Percentiles rank a stretch among this genome's conserved stretches.
These are phyloP conservation scores for Astrothelium macrocarpum DNA, from an alignment of 495 filamentous ascomycete genomes.

Conservation along the genomic window DNA sequence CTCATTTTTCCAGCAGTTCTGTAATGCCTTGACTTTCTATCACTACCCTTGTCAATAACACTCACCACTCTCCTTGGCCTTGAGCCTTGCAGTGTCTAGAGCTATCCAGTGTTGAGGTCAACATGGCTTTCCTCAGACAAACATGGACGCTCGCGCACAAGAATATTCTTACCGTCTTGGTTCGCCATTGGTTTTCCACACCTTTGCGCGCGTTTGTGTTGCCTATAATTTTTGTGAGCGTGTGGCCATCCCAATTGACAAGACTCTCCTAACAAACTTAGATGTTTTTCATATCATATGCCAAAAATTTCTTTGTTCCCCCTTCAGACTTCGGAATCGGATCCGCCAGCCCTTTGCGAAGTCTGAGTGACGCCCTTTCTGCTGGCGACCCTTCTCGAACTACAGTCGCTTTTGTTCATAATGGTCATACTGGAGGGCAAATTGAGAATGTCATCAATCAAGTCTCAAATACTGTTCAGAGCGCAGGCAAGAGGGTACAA, in stretches of 20 bases:
- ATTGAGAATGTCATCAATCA: constrained; percentile 61
- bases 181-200: constrained; percentile 55
- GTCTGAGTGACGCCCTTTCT: constrained; percentile 50
- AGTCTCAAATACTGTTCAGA: constrained; percentile 42
- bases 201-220: constrained; percentile 58
- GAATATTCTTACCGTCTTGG: constrained; percentile 59
- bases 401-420: constrained; percentile 72
- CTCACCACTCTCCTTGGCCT: not conserved
- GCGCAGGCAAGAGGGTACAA: constrained; percentile 46
- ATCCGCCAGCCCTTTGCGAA: constrained; percentile 43
- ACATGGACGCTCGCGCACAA: constrained; percentile 64
- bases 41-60: not conserved
- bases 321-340: constrained; percentile 54
- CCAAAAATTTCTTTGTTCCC: constrained; percentile 34
- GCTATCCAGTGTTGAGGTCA: not conserved
- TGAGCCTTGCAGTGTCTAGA: not conserved
- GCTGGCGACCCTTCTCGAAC: constrained; percentile 38
- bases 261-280: not conserved
- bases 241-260: not conserved
- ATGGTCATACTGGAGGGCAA: constrained; percentile 56
- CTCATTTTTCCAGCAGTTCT: not conserved
- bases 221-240: constrained; percentile 54
- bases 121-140: constrained; percentile 55
- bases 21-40: not conserved
- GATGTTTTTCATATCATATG: constrained; percentile 32